Evolutionary conservation across 306 rosid species (phyloP), one percentile per base, ranked within the genome.

Genomic region (Hippophae tibetana): DNA sequence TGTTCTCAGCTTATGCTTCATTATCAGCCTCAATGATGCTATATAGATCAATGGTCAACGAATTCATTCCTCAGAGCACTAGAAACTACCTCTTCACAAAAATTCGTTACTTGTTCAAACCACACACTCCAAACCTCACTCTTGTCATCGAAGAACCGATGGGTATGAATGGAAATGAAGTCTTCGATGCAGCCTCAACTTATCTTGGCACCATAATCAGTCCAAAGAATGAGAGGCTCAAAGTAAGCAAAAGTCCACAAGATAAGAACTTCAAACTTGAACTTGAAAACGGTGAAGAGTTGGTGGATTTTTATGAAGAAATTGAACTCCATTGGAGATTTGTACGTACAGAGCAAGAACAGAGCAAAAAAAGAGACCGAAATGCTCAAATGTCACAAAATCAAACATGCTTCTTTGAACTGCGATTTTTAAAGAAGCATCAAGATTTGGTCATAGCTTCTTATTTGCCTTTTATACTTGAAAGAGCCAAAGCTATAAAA

Each of bases 1-100:
- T 90, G 38, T 90, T 90, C 83, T 80, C 95, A 0, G 95, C 95
- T 7, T 86, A 84, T 48, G 95, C 95, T 10, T 90, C 97, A 76
- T 73, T 82, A 82, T 73, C 90, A 6, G 89, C 88, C 41, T 82
- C 97, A 6, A 8, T 82, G 23, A 82, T 90, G 95, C 81, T 90
- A 0, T 38, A 82, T 0, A 77, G 93, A 25, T 80, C 97, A 68
- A 69, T 90, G 88, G 82, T 86, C 52, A 78, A 82, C 53, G 94
- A 90, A 3, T 56, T 90, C 67, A 46, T 90, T 3, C 97, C 97
- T 11, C 78, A 72, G 3, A 90, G 94, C 0, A 11, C 86, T 13
- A 83, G 94, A 6, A 66, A 68, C 43, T 79, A 81, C 73, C 70
- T 86, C 13, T 8, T 25, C 26, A 66, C 73, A 7, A 49, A 81